phyloP scores from a whole-genome alignment of 257 asterid genomes.

The Solanum pimpinellifolium region DNA sequence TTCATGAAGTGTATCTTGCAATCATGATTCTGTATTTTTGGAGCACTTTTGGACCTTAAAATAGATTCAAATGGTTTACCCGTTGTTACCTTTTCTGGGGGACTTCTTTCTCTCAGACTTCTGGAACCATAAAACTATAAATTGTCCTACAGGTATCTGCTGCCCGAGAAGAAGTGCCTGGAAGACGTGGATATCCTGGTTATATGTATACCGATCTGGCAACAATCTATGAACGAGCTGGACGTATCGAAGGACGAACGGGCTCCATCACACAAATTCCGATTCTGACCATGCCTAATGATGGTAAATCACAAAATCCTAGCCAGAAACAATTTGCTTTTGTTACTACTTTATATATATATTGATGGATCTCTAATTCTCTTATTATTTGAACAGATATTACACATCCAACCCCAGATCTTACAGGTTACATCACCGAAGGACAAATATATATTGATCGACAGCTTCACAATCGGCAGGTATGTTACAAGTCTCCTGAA shows the following conservation, averaged over 20 bases:
- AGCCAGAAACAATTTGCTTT: not conserved
- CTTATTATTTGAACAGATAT: constrained; percentile 52
- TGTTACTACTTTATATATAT: not conserved
- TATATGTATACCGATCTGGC: constrained; percentile 98
- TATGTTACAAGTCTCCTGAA: not conserved
- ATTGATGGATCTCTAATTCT: not conserved
- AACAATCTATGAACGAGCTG: constrained; percentile 96
- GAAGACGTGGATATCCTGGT: constrained; percentile 92
- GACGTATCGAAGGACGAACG: constrained; percentile 94
- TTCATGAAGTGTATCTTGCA: not conserved
- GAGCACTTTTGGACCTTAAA: not conserved
- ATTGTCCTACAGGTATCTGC: constrained; percentile 69
- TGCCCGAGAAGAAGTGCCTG: constrained; percentile 99
- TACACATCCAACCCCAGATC: constrained; percentile 99
- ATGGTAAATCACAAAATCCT: constrained; percentile 36
- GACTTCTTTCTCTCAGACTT: not conserved
- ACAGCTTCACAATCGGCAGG: constrained; percentile 65
- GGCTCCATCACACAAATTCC: constrained; percentile 99
- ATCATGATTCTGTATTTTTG: not conserved
- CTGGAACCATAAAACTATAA: not conserved
- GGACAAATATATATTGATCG: constrained; percentile 98
- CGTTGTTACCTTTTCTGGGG: not conserved
- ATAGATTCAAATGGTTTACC: no score
- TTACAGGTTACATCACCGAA: constrained; percentile 96
- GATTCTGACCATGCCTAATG: constrained; percentile 95